A percentile compares a stretch with the other conserved stretches of the same genome.
Conservation (phyloP, 306 rosid genomes). For the Trichosanthes truncata region DNA sequence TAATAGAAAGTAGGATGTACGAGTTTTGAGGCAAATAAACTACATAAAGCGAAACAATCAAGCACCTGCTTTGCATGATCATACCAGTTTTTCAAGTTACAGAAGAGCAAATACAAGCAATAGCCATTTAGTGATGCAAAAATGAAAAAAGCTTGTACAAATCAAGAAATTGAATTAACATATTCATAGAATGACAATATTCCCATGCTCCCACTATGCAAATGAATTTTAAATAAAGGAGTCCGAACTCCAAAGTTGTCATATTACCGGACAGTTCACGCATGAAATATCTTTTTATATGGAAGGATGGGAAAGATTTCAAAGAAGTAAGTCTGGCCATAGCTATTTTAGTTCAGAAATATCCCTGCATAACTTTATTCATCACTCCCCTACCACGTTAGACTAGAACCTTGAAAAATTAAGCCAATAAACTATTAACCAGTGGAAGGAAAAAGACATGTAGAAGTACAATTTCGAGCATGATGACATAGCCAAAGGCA, state of each 20-base stretch:
- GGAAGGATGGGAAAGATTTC: not conserved
- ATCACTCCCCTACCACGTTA: not conserved
- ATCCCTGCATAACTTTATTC: not conserved
- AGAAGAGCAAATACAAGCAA: not conserved
- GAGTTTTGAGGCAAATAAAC: not conserved
- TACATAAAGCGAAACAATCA: not conserved
- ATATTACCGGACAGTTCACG: not conserved
- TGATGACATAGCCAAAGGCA: not conserved
- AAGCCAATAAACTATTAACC: not conserved
- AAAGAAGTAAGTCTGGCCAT: not conserved
- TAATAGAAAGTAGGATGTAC: slow-evolving; percentile 1
- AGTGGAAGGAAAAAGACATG: not conserved
- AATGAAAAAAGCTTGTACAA: not conserved
- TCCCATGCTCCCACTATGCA: not conserved
- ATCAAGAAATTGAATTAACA: not conserved
- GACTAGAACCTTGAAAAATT: not conserved
- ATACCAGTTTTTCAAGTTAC: not conserved
- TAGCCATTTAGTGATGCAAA: not conserved
- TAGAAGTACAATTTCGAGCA: not conserved
- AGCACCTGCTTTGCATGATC: not conserved
- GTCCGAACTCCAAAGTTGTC: not conserved
- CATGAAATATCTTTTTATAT: not conserved
- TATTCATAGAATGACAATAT: not conserved
- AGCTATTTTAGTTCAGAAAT: not conserved
- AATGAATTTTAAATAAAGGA: not conserved